Conservation (phyloP, 2,329 filamentous ascomycete genomes). For the Arthrobotrys megalospora region DNA sequence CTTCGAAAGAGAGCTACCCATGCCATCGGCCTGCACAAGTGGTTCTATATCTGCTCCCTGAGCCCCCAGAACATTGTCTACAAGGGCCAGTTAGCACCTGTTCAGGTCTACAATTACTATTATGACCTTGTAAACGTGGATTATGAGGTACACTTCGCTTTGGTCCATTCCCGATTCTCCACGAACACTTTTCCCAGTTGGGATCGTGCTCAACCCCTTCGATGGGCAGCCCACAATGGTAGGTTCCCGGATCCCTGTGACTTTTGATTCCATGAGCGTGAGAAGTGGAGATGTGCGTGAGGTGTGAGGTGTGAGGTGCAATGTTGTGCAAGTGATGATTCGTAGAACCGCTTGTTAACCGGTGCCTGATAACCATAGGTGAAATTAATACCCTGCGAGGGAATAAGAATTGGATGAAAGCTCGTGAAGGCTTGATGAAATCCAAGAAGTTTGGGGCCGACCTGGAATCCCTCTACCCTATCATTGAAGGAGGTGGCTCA, state of each 20-base stretch:
- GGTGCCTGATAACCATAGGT: conserved; percentile 67
- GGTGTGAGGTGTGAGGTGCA: conserved; percentile 26
- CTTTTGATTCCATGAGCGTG: conserved; percentile 30
- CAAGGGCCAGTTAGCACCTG: conserved; percentile 94
- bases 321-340: conserved; percentile 43
- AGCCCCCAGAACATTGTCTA: conserved; percentile 99
- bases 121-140: conserved; percentile 97
- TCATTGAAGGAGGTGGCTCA: conserved; percentile 95
- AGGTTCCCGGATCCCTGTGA: conserved; percentile 65
- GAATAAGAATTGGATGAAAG: conserved; percentile 99
- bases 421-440: conserved; percentile 93
- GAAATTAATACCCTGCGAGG: conserved; percentile 98
- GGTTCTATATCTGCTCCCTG: conserved; percentile 98
- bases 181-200: conserved; percentile 99
- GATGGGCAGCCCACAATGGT: conserved; percentile 98
- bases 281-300: conserved; percentile 23
- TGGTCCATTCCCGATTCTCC: conserved; percentile 97
- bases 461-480: conserved; percentile 89
- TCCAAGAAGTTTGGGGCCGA: conserved; percentile 94
- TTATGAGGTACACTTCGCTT: conserved; percentile 95
- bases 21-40: conserved; percentile 94
- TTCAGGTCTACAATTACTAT: conserved; percentile 98
- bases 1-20: conserved; percentile 95
- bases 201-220: conserved; percentile 95
- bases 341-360: conserved; percentile 61